Percentiles rank a stretch among this genome's conserved stretches.
Conservation (phyloP, 2,329 filamentous ascomycete genomes). For the Diaporthe humulicola region DNA sequence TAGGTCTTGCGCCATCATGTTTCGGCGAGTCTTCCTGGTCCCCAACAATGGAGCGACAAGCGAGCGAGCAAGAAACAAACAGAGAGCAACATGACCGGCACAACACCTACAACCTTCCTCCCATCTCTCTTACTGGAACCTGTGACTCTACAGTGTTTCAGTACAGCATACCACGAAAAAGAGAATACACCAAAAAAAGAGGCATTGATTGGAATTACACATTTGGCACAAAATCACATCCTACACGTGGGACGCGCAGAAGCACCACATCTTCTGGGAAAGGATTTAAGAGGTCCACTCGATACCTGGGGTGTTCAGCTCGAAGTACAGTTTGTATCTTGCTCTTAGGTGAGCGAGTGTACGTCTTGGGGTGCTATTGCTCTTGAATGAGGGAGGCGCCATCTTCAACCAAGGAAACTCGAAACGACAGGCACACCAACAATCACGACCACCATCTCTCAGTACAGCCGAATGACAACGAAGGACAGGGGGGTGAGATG, state of each 20-base stretch:
- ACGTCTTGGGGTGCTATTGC: constrained; percentile 27
- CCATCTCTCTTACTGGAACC: neutral
- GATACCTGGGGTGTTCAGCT: neutral
- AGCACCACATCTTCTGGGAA: constrained; percentile 2
- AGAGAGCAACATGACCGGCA: no score
- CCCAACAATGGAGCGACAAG: neutral
- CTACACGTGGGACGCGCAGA: neutral
- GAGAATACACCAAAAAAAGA: neutral
- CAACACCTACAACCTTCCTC: neutral
- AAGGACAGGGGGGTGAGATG: neutral
- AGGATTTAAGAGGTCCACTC: neutral
- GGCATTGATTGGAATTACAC: neutral
- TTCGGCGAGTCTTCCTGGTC: neutral
- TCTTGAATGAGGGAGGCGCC: constrained; percentile 22
- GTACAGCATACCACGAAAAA: neutral
- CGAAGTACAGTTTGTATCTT: constrained; percentile 18
- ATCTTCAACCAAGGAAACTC: constrained; percentile 19
- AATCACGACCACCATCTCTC: constrained; percentile 4
- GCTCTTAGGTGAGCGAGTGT: constrained; percentile 33
- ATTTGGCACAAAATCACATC: neutral
- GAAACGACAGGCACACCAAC: constrained; percentile 17
- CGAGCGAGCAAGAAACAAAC: neutral
- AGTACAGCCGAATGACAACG: neutral
- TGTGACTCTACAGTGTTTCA: no score
- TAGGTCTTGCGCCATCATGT: neutral